phyloP scores from a whole-genome alignment of 2,329 filamentous ascomycete genomes.

The Talaromyces islandicus region DNA sequence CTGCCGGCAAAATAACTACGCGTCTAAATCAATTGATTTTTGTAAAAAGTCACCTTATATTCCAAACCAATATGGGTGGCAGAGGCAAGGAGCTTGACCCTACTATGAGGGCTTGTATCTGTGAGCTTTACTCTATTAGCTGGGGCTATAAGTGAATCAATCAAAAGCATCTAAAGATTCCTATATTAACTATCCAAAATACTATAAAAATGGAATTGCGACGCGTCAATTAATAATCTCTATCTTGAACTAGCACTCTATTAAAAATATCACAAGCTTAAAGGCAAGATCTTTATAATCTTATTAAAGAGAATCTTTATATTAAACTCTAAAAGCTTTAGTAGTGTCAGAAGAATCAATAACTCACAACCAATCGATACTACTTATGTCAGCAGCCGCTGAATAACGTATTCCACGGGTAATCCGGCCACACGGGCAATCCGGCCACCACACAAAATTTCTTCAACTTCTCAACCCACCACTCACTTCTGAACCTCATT shows the following conservation, averaged over 20 bases:
- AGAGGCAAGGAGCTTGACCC: background rate
- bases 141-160: background rate
- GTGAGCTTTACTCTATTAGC: background rate
- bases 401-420: no score
- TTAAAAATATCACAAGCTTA: background rate
- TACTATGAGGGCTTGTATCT: background rate
- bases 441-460: no score
- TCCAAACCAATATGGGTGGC: background rate
- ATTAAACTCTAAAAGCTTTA: background rate
- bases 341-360: no score
- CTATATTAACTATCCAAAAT: background rate
- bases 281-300: background rate
- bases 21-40: background rate
- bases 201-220: background rate
- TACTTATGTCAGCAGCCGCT: no score
- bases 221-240: background rate
- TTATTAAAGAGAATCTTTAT: background rate
- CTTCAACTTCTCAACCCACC: no score
- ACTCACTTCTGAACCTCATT: no score
- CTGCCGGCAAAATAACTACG: background rate
- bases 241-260: background rate
- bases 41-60: no score
- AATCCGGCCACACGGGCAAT: no score
- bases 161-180: background rate
- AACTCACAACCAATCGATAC: no score